These are phyloP conservation scores for Mycena vitilis DNA, from an alignment of 768 basidiomycete genomes.

Conservation along the genomic window DNA sequence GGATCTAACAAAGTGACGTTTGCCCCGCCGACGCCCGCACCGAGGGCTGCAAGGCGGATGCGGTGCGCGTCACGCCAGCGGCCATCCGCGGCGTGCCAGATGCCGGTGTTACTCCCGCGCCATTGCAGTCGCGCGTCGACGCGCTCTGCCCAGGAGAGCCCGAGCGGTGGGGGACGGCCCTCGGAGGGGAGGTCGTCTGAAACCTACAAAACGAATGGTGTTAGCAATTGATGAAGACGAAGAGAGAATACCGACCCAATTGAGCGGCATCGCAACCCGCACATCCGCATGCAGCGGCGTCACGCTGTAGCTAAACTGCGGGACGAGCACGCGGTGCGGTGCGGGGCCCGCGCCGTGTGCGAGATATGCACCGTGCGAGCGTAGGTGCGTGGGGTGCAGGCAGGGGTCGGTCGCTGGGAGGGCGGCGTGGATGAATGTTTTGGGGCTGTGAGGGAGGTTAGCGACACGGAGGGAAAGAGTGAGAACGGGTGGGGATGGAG, in stretches of 20 bases:
- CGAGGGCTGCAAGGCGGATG: conserved; percentile 52
- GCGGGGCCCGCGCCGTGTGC: conserved; percentile 58
- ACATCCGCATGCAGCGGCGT: conserved; percentile 66
- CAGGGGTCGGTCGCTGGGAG: conserved; percentile 60
- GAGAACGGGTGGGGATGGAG: neutral
- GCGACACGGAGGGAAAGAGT: neutral
- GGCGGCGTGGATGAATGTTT: conserved; percentile 62
- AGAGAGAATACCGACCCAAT: no score
- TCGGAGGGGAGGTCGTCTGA: conserved; percentile 35
- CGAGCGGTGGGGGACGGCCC: conserved; percentile 30
- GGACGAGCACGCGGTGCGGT: conserved; percentile 55
- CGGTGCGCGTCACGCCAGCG: conserved; percentile 63
- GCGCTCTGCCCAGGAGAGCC: conserved; percentile 69
- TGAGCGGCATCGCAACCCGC: conserved; percentile 56
- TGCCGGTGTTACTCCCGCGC: conserved; percentile 82
- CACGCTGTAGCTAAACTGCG: conserved; percentile 62
- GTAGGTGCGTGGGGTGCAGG: conserved; percentile 51
- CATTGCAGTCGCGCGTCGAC: conserved; percentile 68
- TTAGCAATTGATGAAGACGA: neutral
- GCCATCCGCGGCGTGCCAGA: conserved; percentile 51
- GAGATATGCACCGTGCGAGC: conserved; percentile 63
- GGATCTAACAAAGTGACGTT: conserved; percentile 48
- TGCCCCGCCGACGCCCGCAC: conserved; percentile 41
- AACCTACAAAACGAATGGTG: neutral
- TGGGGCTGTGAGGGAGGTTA: conserved; percentile 27